Base-by-base conservation (phyloP, 208 protist genomes). In the Kentomonas sorsogonicus region DNA sequence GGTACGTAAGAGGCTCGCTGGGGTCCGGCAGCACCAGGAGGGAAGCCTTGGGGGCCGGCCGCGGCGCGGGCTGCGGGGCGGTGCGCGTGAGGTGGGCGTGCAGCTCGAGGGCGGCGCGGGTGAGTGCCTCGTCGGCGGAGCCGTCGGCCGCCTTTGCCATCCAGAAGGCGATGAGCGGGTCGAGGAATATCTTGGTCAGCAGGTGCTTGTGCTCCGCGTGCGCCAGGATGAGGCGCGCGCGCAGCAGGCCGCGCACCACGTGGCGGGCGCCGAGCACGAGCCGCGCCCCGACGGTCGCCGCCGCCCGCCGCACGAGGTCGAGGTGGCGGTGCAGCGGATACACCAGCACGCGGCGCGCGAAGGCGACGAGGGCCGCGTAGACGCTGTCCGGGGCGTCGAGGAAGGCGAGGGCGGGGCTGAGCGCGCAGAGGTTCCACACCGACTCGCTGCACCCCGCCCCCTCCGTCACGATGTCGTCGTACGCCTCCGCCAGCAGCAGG, bases 321-420 rank as follows among this genome's bases (percentile, higher is more conserved):
- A 86, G 83, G 52, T 94, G 84, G 9, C 90, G 83, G 48, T 94
- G 72, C 7, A 97, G 63, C 16, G 93, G 88, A 67, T 93, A 97
- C 5, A 81, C 69, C 2, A 95, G 73, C 2, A 65, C 77, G 16
- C 93, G 65, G 3, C 90, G 79, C 7, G 82, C 72, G 55, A 96
- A 97, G 47, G 65, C 56, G 7, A 86, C 50, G 43, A 86, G 81
- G n/a, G 79, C 83, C 48, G 93, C 83, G 63, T 91, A 85, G 23
- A 92, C 18, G 41, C 56, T 89, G 34, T 89, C 76, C 1, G 86
- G 56, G 23, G 74, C 53, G 58, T 95, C 88, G 15, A 97, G 72
- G 62, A 72, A 96, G 0, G 79, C 89, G 15, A 97, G 77, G 4
- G 85, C 66, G 10, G 84, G 77, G 62, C 79, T 91, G 22, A 96